Evolutionary conservation across 2,329 filamentous ascomycete species (phyloP), one percentile per base, ranked within the genome.

Genomic region (Fusarium dimerum): DNA sequence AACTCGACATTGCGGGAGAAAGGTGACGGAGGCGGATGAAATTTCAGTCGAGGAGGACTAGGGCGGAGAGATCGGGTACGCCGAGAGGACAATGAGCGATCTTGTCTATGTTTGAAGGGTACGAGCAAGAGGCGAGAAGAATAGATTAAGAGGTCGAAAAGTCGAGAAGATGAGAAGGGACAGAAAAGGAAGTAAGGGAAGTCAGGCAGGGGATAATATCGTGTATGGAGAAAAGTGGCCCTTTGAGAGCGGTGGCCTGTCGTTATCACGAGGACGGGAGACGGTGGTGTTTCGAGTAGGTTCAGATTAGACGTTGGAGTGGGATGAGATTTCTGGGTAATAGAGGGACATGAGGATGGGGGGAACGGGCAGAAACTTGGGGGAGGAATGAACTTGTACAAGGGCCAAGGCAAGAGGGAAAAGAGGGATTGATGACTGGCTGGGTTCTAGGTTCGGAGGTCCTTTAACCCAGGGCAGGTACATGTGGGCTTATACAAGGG

Each of bases 1-100:
- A 57, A 54, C 51, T 64, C 55, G 60, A 71, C 68, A 71, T 71
- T 65, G 60, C 66, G 54, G 47, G 54, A 36, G 39, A 40, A 50
- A 45, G 44, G 49, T 46, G 52, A 52, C 43, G 52, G 44, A 40
- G 51, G 20, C 20, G 20, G 20, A 26, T 26, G 7, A 26, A 26
- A 26, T 26, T 26, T 26, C 20, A 26, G 20, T 26, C 20, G 20
- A 45, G 38, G 55, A 52, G 48, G 42, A 49, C 20, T 7, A 26
- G 20, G 52, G 45, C 43, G 41, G 58, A 54, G 56, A 39, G 49
- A 51, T 57, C 55, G 55, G 55, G 54, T 52, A 48, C 46, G 46
- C 47, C 51, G 57, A 57, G 50, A 26, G 20, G 40, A 42, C 54
- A 30, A 34, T 30, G 40, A 20, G 29, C 41, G 38, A 49, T 30